Percentiles rank a stretch among this genome's conserved stretches.
Evolutionary conservation across 1,139 yeast species (phyloP).

Genomic region (Candida neerlandica): DNA sequence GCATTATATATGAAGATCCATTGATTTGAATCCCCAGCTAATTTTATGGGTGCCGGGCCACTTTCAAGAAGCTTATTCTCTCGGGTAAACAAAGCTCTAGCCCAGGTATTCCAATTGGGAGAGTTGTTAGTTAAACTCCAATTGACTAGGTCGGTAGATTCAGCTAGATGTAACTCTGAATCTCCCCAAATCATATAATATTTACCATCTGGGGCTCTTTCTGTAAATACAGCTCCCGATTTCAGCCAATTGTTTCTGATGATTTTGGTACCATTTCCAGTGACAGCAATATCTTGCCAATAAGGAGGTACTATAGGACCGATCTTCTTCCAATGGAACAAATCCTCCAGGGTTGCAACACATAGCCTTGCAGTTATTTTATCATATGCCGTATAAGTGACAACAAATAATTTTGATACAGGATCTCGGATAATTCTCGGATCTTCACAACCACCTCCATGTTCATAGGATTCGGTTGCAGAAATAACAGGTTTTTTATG

Average conservation of each 20-base stretch:
- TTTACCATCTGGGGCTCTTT: conserved; percentile 33
- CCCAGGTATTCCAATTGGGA: conserved; percentile 27
- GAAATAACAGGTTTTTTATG: conserved; percentile 35
- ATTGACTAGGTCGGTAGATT: conserved; percentile 34
- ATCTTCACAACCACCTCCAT: conserved; percentile 48
- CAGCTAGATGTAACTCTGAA: conserved; percentile 41
- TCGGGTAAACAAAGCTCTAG: conserved; percentile 33
- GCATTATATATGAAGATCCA: conserved; percentile 46
- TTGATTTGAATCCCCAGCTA: conserved; percentile 33
- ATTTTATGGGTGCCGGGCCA: conserved; percentile 47
- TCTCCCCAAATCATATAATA: conserved; percentile 54
- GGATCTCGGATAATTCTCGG: conserved; percentile 48
- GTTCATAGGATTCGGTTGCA: conserved; percentile 46
- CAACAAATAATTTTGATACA: conserved; percentile 33
- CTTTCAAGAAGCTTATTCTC: conserved; percentile 46
- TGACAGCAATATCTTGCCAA: conserved; percentile 39
- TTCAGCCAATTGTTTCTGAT: conserved; percentile 46
- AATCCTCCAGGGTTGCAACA: conserved; percentile 43
- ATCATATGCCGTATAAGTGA: conserved; percentile 50
- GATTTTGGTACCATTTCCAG: conserved; percentile 24
- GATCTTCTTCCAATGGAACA: conserved; percentile 43
- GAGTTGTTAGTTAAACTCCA: conserved; percentile 33
- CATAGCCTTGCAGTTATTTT: conserved; percentile 39
- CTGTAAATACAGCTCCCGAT: conserved; percentile 47
- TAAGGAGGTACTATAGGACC: conserved; percentile 37